These are phyloP conservation scores for Alisma plantagoaquatica DNA, from an alignment of 106 monocot genomes.

Conservation along the genomic window DNA sequence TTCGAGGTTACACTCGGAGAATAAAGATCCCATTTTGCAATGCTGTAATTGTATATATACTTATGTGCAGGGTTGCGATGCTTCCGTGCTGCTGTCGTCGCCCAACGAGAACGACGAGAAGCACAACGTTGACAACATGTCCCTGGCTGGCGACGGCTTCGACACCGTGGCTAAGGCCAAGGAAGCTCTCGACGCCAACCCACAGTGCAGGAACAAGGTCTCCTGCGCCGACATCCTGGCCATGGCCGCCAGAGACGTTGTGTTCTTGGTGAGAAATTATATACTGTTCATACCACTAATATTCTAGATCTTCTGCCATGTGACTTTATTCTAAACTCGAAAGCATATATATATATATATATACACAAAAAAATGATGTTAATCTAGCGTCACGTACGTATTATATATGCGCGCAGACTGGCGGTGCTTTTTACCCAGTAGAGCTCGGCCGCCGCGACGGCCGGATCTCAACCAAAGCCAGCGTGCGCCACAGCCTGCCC, in stretches of 20 bases:
- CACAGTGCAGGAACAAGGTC: slow-evolving; percentile 41
- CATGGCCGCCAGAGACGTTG: slow-evolving; percentile 54
- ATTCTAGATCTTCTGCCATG: background rate
- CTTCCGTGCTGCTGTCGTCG: slow-evolving; percentile 45
- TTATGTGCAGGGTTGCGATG: slow-evolving; percentile 63
- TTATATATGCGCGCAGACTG: slow-evolving; percentile 8
- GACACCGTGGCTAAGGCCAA: slow-evolving; percentile 60
- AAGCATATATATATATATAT: no score
- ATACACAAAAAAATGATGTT: background rate
- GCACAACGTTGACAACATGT: slow-evolving; percentile 28
- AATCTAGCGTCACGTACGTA: background rate
- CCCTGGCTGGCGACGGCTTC: slow-evolving; percentile 53
- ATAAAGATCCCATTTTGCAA: no score
- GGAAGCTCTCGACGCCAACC: slow-evolving; percentile 44
- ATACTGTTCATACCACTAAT: background rate
- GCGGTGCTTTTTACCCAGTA: slow-evolving; percentile 27
- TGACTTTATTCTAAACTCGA: background rate
- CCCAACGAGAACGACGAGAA: slow-evolving; percentile 49
- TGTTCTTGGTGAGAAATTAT: slow-evolving; percentile 22
- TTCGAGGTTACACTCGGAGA: background rate
- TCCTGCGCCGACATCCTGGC: slow-evolving; percentile 82
- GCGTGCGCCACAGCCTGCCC: slow-evolving; percentile 25
- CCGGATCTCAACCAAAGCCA: slow-evolving; percentile 3
- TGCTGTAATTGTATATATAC: background rate
- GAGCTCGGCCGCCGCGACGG: slow-evolving; percentile 46